phyloP scores from a whole-genome alignment of 352 stramenopile species.

The Pythium rhizo-oryzae region DNA sequence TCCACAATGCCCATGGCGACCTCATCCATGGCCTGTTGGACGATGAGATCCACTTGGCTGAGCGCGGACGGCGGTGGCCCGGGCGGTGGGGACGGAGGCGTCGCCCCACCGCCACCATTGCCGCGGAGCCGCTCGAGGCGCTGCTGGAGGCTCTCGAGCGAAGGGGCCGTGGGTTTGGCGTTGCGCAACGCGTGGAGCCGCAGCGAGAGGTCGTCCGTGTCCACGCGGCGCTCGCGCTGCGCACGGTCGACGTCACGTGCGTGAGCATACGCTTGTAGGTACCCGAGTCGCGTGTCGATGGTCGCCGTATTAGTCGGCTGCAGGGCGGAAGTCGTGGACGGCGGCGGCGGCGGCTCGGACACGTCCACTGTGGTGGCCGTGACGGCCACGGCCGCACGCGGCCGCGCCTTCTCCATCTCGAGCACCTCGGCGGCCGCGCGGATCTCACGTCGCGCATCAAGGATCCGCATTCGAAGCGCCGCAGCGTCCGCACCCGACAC shows the following conservation, averaged over 20 bases:
- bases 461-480: not conserved
- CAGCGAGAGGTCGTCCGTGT: conserved; percentile 32
- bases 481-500: not conserved
- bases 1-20: conserved; percentile 53
- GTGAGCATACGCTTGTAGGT: conserved; percentile 45
- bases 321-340: not conserved
- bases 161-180: conserved; percentile 31
- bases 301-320: conserved; percentile 16
- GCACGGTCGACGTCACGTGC: conserved; percentile 25
- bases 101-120: not conserved
- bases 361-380: conserved; percentile 1
- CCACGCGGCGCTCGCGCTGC: conserved; percentile 22
- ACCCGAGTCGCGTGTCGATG: conserved; percentile 41
- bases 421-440: conserved; percentile 3
- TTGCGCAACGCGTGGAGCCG: conserved; percentile 58
- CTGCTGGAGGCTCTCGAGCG: conserved; percentile 33
- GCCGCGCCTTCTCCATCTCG: conserved; percentile 17
- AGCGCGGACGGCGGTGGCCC: not conserved
- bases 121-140: conserved; percentile 45
- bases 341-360: not conserved
- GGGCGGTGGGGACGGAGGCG: conserved; percentile 17
- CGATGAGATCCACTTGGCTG: conserved; percentile 40
- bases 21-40: conserved; percentile 67
- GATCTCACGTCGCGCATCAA: conserved; percentile 4
- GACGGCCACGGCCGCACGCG: not conserved